These are phyloP conservation scores for Psilocybe tampanensis DNA, from an alignment of 768 basidiomycete genomes.

Conservation along the genomic window DNA sequence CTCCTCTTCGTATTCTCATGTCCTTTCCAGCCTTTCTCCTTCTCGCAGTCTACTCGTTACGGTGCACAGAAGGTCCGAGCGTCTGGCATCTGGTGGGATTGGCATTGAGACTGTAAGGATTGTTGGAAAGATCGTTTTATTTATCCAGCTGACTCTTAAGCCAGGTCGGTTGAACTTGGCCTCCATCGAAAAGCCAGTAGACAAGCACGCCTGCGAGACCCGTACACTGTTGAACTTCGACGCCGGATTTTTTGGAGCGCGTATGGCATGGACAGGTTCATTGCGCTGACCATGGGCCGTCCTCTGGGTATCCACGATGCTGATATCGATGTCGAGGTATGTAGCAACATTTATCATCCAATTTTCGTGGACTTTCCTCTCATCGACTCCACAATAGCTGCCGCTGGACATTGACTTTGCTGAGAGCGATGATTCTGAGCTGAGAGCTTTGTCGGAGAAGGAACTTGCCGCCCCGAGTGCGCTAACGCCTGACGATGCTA, in stretches of 20 bases:
- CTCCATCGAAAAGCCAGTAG: slow-evolving; percentile 7
- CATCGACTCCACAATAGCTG: background rate
- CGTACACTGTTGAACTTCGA: slow-evolving; percentile 9
- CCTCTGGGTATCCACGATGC: slow-evolving; percentile 11
- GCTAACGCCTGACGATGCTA: background rate
- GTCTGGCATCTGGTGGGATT: slow-evolving; percentile 9
- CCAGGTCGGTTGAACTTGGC: slow-evolving; percentile 8
- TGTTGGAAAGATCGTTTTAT: background rate
- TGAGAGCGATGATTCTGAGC: slow-evolving; percentile 1
- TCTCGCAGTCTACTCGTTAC: slow-evolving; percentile 5
- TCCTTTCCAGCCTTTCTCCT: slow-evolving; percentile 1
- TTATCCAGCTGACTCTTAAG: background rate
- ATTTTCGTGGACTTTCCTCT: background rate
- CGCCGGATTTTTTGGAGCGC: slow-evolving; percentile 11
- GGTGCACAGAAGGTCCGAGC: slow-evolving; percentile 9
- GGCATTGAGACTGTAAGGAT: slow-evolving; percentile 7
- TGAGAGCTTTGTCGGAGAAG: slow-evolving; percentile 4
- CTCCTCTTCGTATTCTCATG: background rate
- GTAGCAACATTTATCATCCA: background rate
- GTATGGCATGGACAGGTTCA: slow-evolving; percentile 10
- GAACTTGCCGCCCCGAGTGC: background rate
- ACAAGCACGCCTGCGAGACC: slow-evolving; percentile 6
- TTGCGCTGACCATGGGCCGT: slow-evolving; percentile 9
- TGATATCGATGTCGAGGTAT: slow-evolving; percentile 11
- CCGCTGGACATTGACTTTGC: slow-evolving; percentile 7